Conservation (phyloP, 2,329 filamentous ascomycete species). For the Claviceps purpurea region DNA sequence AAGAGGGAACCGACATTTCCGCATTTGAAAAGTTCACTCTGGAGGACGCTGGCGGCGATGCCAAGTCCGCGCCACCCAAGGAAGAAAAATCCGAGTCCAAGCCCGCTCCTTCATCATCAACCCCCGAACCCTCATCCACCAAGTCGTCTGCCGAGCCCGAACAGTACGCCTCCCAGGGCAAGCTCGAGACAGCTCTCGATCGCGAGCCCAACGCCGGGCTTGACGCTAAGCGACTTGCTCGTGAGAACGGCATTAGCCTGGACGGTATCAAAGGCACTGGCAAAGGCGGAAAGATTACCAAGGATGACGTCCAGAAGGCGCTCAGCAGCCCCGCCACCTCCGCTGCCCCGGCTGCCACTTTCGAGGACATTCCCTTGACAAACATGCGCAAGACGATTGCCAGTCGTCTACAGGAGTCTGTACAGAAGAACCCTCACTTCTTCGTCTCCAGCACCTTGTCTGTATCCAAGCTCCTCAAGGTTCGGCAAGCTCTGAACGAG, state of each 20-base stretch:
- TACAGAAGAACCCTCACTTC: constrained; percentile 94
- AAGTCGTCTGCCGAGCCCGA: constrained; percentile 40
- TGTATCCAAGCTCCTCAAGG: constrained; percentile 89
- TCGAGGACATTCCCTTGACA: constrained; percentile 71
- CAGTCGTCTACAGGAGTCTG: constrained; percentile 72
- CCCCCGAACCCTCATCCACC: constrained; percentile 19
- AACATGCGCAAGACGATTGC: constrained; percentile 99
- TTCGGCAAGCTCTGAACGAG: constrained; percentile 84
- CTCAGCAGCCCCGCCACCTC: constrained; percentile 39
- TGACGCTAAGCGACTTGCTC: constrained; percentile 67
- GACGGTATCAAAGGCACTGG: constrained; percentile 76
- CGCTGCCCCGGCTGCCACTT: constrained; percentile 48
- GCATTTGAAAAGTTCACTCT: constrained; percentile 82
- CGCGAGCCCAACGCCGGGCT: constrained; percentile 62
- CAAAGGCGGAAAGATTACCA: constrained; percentile 73
- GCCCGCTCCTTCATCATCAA: constrained; percentile 34
- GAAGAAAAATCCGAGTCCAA: constrained; percentile 52
- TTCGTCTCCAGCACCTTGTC: constrained; percentile 87
- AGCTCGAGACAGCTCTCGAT: constrained; percentile 71
- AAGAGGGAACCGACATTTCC: constrained; percentile 75
- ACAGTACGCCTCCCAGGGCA: constrained; percentile 63
- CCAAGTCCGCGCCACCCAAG: constrained; percentile 50
- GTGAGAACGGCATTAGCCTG: constrained; percentile 71
- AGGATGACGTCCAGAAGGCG: constrained; percentile 86
- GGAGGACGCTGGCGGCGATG: constrained; percentile 79